Evolutionary conservation across 2,329 filamentous ascomycete species (phyloP), one percentile per base, ranked within the genome.

Genomic region (Monosporascus sp.): DNA sequence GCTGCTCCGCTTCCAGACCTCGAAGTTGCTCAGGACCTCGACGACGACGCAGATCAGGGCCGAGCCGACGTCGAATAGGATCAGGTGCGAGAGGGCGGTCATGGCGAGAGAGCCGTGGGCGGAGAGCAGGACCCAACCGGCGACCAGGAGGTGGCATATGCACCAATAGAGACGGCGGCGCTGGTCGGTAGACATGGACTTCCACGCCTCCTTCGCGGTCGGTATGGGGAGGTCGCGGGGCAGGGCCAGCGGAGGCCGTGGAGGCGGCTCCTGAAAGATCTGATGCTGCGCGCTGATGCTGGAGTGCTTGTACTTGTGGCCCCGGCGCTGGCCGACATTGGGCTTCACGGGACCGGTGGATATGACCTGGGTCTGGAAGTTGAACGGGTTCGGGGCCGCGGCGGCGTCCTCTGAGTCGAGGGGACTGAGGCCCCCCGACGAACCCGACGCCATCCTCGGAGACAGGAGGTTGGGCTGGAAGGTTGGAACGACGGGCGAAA

Each of bases 261-360:
- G 88, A 0, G 91, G 86, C 7, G 94, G 94, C 69, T 97, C 91
- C 62, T 95, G 89, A 71, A 97, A 96, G 71, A 97, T 95, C 71
- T 97, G 92, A 69, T 97, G 92, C 63, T 86, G 83, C 7, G 83
- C 75, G 20, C 90, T 96, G 53, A 99, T 88, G 68, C 90, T 96
- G 69, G 89, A 95, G 75, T 97, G 93, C 69, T 97, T 96, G 79
- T 99, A 99, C 70, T 94, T 91, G 76, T 99, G 94, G 57, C 94
- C 94, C 56, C 93, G 87, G 60, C 94, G 85, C 71, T 96, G 90
- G 58, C 92, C 92, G 58, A 97, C 84, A 62, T 90, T 93, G 60
- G 89, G 88, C 76, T 91, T 93, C 54, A 91, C 81, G 3, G 89
- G 88, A 18, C 80, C 79, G 57, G 87, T 88, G 17, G 87, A 86